Base-by-base conservation (phyloP, 2,329 filamentous ascomycete genomes). In the Pseudogymnoascus sp. region DNA sequence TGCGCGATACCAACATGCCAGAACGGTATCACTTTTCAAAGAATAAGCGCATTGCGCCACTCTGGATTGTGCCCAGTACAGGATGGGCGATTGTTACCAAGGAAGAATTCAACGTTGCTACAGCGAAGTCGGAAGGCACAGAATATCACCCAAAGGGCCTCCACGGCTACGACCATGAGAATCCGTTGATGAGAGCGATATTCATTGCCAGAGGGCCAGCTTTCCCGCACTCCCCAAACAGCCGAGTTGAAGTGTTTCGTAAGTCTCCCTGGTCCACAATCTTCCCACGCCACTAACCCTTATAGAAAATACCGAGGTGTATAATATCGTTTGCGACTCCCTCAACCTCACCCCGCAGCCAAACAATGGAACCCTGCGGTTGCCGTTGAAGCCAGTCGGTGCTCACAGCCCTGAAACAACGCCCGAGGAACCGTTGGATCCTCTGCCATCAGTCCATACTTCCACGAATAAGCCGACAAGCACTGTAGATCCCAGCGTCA, bases 171-270 rank as follows among this genome's bases (percentile, higher is more conserved):
- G 94, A 99, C 71, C 88, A 96, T 69, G 87, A 96, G 69, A 88
- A 99, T 71, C 92, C 93, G 0, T 79, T 99, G 47, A 99, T 99
- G 94, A 81, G 94, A 38, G 93, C 94, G 0, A 95, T 99, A 43
- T 99, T 99, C 69, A 81, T 97, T 57, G 94, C 94, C 1, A 81
- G 90, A 38, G 94, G 94, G 0, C 94, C 94, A 3, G 92, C 93
- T 0, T 99, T 99, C 71, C 90, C 91, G 0, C 92, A 97, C 68
- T 77, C 83, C 38, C 86, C 89, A 0, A 92, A 94, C 68, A 95
- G 89, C 73, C 83, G 86, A 65, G 75, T 97, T 33, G 85, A 89
- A 33, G 79, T 81, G 3, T 97, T 97, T 72, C 92, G 90, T 92
- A 82, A 83, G 89, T 64, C 22, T 25, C 41, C 28, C 8, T 14